Conservation (phyloP, 768 basidiomycete genomes). For the Lentinus brumalis region DNA sequence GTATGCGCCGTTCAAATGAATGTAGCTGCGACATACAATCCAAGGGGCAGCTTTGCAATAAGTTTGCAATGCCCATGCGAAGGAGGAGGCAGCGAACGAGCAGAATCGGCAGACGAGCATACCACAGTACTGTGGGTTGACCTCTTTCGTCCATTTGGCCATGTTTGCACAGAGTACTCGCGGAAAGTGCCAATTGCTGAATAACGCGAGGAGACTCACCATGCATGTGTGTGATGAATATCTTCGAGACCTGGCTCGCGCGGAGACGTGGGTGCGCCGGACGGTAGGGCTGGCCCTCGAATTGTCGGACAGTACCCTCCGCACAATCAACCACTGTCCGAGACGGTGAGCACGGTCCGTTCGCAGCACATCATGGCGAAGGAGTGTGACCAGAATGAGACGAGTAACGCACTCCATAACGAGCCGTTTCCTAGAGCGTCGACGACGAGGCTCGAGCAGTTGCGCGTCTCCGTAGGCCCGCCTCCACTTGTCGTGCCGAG, state of each 20-base stretch:
- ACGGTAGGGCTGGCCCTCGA: conserved; percentile 52
- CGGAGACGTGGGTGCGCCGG: conserved; percentile 36
- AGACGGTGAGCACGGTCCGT: not conserved
- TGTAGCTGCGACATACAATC: too few species aligned
- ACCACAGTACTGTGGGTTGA: too few species aligned
- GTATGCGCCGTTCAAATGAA: too few species aligned
- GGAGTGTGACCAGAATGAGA: not conserved
- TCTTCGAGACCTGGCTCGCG: conserved; percentile 54
- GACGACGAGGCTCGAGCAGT: conserved; percentile 74
- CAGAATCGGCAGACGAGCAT: too few species aligned
- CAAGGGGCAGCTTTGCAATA: too few species aligned
- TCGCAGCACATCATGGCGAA: not conserved
- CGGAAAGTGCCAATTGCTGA: not conserved
- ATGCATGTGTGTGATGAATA: conserved; percentile 89
- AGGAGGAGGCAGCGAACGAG: too few species aligned
- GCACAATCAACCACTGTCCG: conserved; percentile 79
- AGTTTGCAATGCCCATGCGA: too few species aligned
- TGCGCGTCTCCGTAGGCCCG: conserved; percentile 71
- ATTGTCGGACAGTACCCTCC: conserved; percentile 76
- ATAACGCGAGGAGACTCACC: conserved; percentile 40
- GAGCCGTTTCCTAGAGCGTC: conserved; percentile 55
- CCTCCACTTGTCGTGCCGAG: conserved; percentile 79
- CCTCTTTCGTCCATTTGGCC: too few species aligned
- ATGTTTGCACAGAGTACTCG: not conserved
- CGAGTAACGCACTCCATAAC: conserved; percentile 64